Conservation (phyloP, 192 early-diverging fungal genomes). For the Cladochytrium replicatum region DNA sequence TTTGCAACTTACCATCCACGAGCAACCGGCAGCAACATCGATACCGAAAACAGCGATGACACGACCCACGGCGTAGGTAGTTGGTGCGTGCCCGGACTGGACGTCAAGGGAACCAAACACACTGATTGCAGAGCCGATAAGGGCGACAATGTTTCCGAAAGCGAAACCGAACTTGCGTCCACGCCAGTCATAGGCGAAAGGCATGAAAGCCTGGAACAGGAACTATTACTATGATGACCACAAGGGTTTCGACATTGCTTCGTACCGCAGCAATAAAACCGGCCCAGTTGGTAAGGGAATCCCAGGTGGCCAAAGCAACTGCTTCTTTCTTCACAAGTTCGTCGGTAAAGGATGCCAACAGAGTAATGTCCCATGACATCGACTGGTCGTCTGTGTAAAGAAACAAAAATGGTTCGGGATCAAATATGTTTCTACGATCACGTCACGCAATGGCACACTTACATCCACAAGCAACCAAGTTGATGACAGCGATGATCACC, state of each 20-base stretch:
- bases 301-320: background rate
- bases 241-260: too few relatives aligned
- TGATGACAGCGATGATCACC: background rate
- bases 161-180: background rate
- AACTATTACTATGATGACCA: too few relatives aligned
- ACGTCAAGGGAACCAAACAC: too few relatives aligned
- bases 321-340: background rate
- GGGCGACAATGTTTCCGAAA: background rate
- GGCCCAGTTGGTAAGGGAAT: background rate
- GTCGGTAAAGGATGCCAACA: background rate
- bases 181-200: background rate
- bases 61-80: background rate
- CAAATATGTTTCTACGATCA: too few relatives aligned
- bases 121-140: background rate
- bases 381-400: slow-evolving; percentile 1
- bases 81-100: too few relatives aligned
- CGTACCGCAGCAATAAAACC: background rate
- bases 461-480: background rate
- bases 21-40: background rate
- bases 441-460: too few relatives aligned
- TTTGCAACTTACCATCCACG: background rate
- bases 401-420: too few relatives aligned
- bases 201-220: too few relatives aligned
- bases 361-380: background rate
- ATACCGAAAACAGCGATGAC: background rate